Evolutionary conservation across 2,329 filamentous ascomycete genomes (phyloP), one percentile per base, ranked within the genome.

Genomic region (Aspergillus quadricinctus): DNA sequence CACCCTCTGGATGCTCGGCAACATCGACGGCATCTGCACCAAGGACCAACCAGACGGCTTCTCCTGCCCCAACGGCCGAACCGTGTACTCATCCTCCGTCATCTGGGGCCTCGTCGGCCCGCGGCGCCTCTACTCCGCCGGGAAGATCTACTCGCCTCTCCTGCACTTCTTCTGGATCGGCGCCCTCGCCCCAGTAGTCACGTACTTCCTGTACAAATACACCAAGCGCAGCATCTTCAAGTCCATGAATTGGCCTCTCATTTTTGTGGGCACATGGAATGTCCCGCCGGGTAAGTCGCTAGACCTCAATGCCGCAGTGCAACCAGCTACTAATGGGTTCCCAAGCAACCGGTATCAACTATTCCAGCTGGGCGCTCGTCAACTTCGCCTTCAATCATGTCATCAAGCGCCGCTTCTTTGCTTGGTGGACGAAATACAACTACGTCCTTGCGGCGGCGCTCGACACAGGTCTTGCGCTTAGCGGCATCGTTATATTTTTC

Each of bases 341-440:
- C 43, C 27, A 31, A 63, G 69, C 69, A 21, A 73, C 70, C 25
- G 68, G 68, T 27, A 69, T 72, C 49, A 72, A 71, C 50, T 72
- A 71, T 52, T 71, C 69, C n/a, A 69, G 66, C 54, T 71, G 69
- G 68, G 68, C 66, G 3, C 57, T 72, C 14, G 69, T 73, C 46
- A 74, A 74, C 37, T 95, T 88, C 72, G 64, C 90, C 46, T 96
- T 96, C 80, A 95, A 95, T 71, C 87, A 88, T 69, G 73, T 88
- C 58, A 82, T 95, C 66, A 85, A 87, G 29, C 59, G 61, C 5
- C 60, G 56, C 3, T 67, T 55, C 57, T 80, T 79, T 29, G 59
- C 64, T 41, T 77, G 75, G 74, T 77, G 76, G 69, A 66, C 70
- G 5, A 76, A 76, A 61, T 77, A 77, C 58, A 77, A 77, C 58